phyloP scores from a whole-genome alignment of 139 green algal genomes.

The Klebsormidium nitens region DNA sequence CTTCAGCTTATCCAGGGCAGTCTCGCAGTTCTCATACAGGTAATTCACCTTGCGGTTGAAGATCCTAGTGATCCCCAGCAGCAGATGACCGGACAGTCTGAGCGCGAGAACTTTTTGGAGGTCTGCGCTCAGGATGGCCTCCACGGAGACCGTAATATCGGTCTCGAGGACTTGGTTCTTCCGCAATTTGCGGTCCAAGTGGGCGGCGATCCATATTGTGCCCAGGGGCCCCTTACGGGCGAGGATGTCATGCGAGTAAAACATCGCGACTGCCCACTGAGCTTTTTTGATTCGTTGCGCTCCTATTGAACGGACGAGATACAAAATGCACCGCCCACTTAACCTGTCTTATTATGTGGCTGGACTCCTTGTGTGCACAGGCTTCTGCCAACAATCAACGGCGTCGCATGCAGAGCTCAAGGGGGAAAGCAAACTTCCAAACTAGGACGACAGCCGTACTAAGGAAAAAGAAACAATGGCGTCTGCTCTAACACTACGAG shows the following conservation, averaged over 20 bases:
- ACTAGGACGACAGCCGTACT: no score
- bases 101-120: constrained; percentile 62
- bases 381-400: no score
- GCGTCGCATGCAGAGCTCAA: no score
- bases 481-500: no score
- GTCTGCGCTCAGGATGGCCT: constrained; percentile 24
- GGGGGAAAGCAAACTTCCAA: no score
- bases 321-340: no score
- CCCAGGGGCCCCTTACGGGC: constrained; percentile 83
- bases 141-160: constrained; percentile 49
- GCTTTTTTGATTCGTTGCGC: no score
- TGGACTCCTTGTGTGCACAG: no score
- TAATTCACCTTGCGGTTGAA: constrained; percentile 74
- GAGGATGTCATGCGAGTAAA: constrained; percentile 60
- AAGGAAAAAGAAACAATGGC: no score
- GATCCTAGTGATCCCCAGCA: constrained; percentile 90
- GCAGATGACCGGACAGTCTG: constrained; percentile 86
- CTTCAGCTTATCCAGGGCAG: constrained; percentile 67
- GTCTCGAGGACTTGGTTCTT: constrained; percentile 66
- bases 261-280: constrained; percentile 15
- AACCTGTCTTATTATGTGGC: no score
- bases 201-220: constrained; percentile 89
- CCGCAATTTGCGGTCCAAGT: constrained; percentile 80
- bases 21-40: constrained; percentile 53
- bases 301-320: no score